Evolutionary conservation across 495 filamentous ascomycete genomes (phyloP), one percentile per base, ranked within the genome.

Genomic region (Staphylotrichum tortipilum): DNA sequence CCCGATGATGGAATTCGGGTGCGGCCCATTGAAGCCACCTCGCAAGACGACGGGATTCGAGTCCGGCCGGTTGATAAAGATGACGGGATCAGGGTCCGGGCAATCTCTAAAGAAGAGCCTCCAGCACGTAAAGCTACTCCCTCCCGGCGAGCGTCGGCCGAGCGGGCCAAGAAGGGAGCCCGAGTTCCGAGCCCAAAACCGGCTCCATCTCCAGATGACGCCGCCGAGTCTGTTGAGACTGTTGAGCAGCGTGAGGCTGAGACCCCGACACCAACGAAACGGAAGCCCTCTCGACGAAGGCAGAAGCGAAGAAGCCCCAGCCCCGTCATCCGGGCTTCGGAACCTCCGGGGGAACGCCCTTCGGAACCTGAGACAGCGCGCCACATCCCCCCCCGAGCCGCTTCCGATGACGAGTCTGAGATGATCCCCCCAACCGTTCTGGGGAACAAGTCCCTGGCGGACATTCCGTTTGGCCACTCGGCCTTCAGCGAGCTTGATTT

Each of bases 401-500:
- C 12, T 6, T 65, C 62, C 1, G 56, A 55, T 26, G 53, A 47
- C 14, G 63, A 56, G n/a, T 66, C 66, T 21, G 50, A 59, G 8
- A 24, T 60, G 3, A 59, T 64, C 21, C 67, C 65, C 5, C 71
- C 71, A 5, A 71, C 63, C n/a, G 53, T 65, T n/a, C 47, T 61
- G n/a, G 67, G 60, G 15, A 72, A 63, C 52, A 64, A 76, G 49
- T 69, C 73, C 1, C 52, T 78, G 15, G 73, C 71, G 8, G 77
- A 79, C 30, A 77, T 79, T 31, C 77, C 75, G 1, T 67, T 78
- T 48, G 77, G 77, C 11, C 74, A 69, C 39, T 78, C 77, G 19
- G 75, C 84, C 65, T 78, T 77, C 51, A 81, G 72, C 52, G 75
- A 71, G 63, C 75, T 68, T 59, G 82, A 72, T 42, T 56, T 75